Base-by-base conservation (phyloP, 306 rosid genomes). In the Rubus idaeus region DNA sequence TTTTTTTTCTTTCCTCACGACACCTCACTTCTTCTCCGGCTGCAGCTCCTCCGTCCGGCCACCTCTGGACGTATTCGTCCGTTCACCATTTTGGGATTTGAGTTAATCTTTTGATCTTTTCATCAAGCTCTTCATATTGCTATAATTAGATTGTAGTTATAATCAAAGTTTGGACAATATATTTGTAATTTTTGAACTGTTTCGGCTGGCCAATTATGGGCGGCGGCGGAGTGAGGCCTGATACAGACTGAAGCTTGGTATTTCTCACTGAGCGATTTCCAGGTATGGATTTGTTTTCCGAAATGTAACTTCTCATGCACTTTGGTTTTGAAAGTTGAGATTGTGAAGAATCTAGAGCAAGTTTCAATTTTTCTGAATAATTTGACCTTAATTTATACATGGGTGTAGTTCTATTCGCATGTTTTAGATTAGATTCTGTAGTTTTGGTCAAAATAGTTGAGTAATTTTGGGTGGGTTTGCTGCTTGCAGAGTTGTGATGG, bases 401-500 rank as follows among this genome's bases (percentile, higher is more conserved):
- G 69, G 69, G 69, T 64, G 5, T 41, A 8, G 21, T 64, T 64
- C 5, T 16, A 2, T 40, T 7, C 12, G 13, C 18, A 40, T 37
- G 23, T 37, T 64, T 64, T 40, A 40, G 26, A 37, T 42, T 16
- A 30, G 41, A 26, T 49, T 70, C 1, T 26, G 20, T 49, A 13
- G 45, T 52, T 47, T 70, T 8, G 14, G 44, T 23, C 3, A 56
- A 11, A 20, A 9, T n/a, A 62, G 35, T 49, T 52, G 75, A 39
- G 64, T 40, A 75, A 62, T 44, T 64, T 75, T 53, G 39, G 58
- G 46, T 52, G 73, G 39, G 26, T n/a, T 55, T 51, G 68, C 16
- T 45, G 60, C 61, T 45, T 62, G 80, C 73, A 51, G 84, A 35
- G 71, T 61, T 17, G 1, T n/a, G n/a, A n/a, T n/a, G n/a, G n/a